Base-by-base conservation (phyloP, 805 yeast genomes). In the Myxozyma nipponensis region DNA sequence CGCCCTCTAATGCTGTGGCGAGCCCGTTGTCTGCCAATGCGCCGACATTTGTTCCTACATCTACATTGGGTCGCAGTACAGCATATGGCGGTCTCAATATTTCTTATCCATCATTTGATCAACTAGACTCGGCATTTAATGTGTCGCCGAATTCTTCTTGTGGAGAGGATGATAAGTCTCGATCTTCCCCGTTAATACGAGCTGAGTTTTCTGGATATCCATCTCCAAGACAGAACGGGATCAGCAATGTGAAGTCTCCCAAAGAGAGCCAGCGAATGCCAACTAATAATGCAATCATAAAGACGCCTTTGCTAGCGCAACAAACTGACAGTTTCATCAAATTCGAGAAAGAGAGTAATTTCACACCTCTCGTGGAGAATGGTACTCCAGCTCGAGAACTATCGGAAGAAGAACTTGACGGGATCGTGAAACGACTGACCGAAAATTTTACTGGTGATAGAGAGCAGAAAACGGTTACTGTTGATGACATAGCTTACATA, bases 221-320 rank as follows among this genome's bases (percentile, higher is more conserved):
- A 5, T 35, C 39, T 6, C 19, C 39, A 10, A 17, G 18, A 49
- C 32, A 7, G 13, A 17, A 48, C 21, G 24, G 32, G 7, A 43
- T 21, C n/a, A 37, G 39, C 2, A 44, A 44, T 30, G 42, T 48
- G 22, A 43, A 44, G 6, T 52, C 52, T 13, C 52, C 54, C 3
- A 39, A 39, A n/a, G 57, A 46, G 39, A 53, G 44, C 35, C 50
- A 50, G 46, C 47, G 57, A 15, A 53, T 53, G 26, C 54, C 57
- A 18, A 53, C 50, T 21, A 44, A 50, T 13, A 42, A 53, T 50
- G 55, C 57, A 3, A 35, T 37, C 15, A 42, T 47, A 17, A 42
- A 40, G 23, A 9, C 30, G 15, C 22, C 42, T n/a, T 45, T 26
- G 23, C 38, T n/a, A 18, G 32, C 30, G 24, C 39, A 39, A 28